A percentile compares a stretch with the other conserved stretches of the same genome.
phyloP scores from a whole-genome alignment of 306 rosid genomes.

The Fagus sylvatica region DNA sequence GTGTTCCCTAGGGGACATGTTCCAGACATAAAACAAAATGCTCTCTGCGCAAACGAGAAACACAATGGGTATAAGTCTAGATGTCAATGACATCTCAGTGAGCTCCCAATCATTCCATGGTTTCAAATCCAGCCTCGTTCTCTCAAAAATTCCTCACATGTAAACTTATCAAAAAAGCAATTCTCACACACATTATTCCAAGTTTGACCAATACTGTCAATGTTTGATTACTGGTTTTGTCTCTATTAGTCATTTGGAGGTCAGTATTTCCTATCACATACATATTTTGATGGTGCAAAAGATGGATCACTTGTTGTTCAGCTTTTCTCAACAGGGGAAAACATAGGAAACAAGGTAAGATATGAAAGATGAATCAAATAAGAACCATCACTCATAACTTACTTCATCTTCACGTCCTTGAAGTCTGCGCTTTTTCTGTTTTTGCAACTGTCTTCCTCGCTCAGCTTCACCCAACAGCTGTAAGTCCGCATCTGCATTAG shows the following conservation, averaged over 20 bases:
- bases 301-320: neutral
- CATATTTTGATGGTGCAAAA: neutral
- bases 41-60: neutral
- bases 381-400: constrained; percentile 32
- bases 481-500: constrained; percentile 74
- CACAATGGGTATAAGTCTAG: neutral
- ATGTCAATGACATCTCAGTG: neutral
- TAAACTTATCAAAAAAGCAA: neutral
- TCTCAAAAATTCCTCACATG: neutral
- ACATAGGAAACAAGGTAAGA: constrained; percentile 10
- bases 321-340: neutral
- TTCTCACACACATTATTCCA: neutral
- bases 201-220: neutral
- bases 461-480: constrained; percentile 77
- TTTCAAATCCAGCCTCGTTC: neutral
- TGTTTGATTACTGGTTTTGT: neutral
- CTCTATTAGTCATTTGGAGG: neutral
- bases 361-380: constrained; percentile 9
- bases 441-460: constrained; percentile 81
- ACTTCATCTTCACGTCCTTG: constrained; percentile 94
- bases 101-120: neutral
- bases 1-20: neutral
- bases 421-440: constrained; percentile 81
- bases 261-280: neutral
- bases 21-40: neutral